Percentiles rank a stretch among this genome's conserved stretches.
These are phyloP conservation scores for Tricholoma flavovirens DNA, from an alignment of 768 basidiomycete species.

Conservation along the genomic window DNA sequence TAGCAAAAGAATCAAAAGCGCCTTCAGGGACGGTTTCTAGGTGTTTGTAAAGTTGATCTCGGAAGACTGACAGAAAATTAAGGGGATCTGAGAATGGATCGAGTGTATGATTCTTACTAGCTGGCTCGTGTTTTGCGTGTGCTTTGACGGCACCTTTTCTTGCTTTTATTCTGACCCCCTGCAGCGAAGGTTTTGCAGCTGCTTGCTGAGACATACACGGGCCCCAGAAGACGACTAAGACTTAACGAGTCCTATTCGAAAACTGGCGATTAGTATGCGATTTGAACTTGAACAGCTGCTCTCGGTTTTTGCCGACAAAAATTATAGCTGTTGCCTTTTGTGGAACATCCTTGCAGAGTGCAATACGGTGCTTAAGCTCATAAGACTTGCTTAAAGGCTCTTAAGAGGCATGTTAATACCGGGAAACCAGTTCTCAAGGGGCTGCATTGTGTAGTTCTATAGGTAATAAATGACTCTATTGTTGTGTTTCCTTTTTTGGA, in stretches of 20 bases:
- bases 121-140: constrained; percentile 89
- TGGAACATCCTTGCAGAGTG: no score
- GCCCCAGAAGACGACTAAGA: constrained; percentile 14
- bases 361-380: no score
- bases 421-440: no score
- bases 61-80: constrained; percentile 56
- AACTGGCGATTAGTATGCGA: constrained; percentile 1
- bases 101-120: constrained; percentile 36
- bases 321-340: not conserved
- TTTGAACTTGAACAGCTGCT: not conserved
- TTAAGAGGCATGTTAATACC: no score
- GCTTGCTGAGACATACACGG: constrained; percentile 91
- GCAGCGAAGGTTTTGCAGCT: constrained; percentile 82
- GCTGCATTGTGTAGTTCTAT: no score
- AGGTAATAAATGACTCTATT: no score
- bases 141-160: constrained; percentile 92
- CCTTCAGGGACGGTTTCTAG: constrained; percentile 73
- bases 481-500: not conserved
- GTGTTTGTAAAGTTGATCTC: constrained; percentile 89
- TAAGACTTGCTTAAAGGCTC: no score
- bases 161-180: constrained; percentile 90
- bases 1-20: constrained; percentile 78
- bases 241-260: constrained; percentile 1
- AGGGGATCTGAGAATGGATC: constrained; percentile 8
- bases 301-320: constrained; percentile 15